Evolutionary conservation across 2,329 filamentous ascomycete genomes (phyloP).

Genomic region (Zarea fungicola): DNA sequence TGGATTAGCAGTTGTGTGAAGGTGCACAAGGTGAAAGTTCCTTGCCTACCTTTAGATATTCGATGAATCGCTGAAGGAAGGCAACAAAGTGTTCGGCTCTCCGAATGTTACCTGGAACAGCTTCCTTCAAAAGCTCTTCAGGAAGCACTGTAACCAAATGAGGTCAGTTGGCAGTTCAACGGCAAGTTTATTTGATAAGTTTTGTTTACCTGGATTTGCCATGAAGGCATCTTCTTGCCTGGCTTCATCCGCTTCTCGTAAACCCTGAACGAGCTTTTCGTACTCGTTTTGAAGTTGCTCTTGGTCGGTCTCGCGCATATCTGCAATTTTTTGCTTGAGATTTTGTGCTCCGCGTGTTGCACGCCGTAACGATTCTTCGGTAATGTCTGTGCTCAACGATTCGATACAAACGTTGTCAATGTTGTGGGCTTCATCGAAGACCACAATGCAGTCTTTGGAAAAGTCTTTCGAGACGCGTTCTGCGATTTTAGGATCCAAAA

Average conservation of each 20-base stretch:
- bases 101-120: slow-evolving; percentile 92
- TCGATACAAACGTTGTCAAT: slow-evolving; percentile 99
- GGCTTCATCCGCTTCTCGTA: slow-evolving; percentile 82
- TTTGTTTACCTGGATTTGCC: slow-evolving; percentile 72
- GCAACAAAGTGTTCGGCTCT: slow-evolving; percentile 93
- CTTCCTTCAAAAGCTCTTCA: slow-evolving; percentile 90
- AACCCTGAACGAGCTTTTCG: slow-evolving; percentile 85
- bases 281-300: slow-evolving; percentile 95
- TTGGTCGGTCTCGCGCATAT: slow-evolving; percentile 94
- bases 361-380: slow-evolving; percentile 87
- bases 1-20: neutral
- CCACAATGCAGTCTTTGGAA: slow-evolving; percentile 96
- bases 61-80: slow-evolving; percentile 93
- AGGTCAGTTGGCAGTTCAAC: slow-evolving; percentile 16
- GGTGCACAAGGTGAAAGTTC: neutral
- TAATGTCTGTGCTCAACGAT: slow-evolving; percentile 92
- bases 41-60: slow-evolving; percentile 70
- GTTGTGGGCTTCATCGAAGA: slow-evolving; percentile 98
- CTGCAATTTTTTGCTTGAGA: slow-evolving; percentile 80
- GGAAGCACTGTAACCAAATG: slow-evolving; percentile 59
- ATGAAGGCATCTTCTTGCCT: slow-evolving; percentile 94
- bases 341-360: slow-evolving; percentile 88
- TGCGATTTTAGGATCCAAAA: slow-evolving; percentile 95
- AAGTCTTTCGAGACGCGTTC: slow-evolving; percentile 92
- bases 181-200: neutral